A percentile compares a stretch with the other conserved stretches of the same genome.
These are phyloP conservation scores for Sclerotinia borealis DNA, from an alignment of 2,329 filamentous ascomycete species.

Conservation along the genomic window DNA sequence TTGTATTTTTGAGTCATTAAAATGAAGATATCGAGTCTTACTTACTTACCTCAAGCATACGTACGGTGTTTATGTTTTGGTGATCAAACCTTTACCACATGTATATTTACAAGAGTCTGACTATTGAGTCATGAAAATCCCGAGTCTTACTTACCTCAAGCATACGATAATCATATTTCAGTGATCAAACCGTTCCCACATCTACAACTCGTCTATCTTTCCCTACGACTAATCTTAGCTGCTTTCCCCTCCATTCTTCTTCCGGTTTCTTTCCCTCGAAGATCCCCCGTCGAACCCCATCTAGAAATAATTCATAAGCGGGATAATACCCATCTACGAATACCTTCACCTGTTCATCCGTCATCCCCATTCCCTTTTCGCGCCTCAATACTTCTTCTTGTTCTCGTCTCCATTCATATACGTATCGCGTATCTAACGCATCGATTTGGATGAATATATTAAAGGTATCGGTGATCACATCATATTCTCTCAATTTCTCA, in stretches of 20 bases:
- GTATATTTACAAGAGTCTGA: too few relatives aligned
- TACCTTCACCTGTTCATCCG: conserved; percentile 53
- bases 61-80: neutral
- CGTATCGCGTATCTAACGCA: conserved; percentile 53
- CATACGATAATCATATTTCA: neutral
- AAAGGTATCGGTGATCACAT: conserved; percentile 51
- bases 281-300: conserved; percentile 42
- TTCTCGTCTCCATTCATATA: conserved; percentile 62
- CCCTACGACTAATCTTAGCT: conserved; percentile 45
- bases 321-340: conserved; percentile 59
- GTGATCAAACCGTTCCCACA: conserved; percentile 29
- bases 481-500: conserved; percentile 50
- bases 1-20: neutral
- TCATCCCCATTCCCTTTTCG: conserved; percentile 57
- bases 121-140: neutral
- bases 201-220: conserved; percentile 39
- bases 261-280: conserved; percentile 31
- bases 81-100: conserved; percentile 30
- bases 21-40: neutral
- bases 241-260: conserved; percentile 35
- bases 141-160: neutral
- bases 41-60: neutral
- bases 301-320: conserved; percentile 50
- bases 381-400: conserved; percentile 55
- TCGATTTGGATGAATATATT: conserved; percentile 61